These are phyloP conservation scores for California macrophylla DNA, from an alignment of 441 rosid species.

Conservation along the genomic window DNA sequence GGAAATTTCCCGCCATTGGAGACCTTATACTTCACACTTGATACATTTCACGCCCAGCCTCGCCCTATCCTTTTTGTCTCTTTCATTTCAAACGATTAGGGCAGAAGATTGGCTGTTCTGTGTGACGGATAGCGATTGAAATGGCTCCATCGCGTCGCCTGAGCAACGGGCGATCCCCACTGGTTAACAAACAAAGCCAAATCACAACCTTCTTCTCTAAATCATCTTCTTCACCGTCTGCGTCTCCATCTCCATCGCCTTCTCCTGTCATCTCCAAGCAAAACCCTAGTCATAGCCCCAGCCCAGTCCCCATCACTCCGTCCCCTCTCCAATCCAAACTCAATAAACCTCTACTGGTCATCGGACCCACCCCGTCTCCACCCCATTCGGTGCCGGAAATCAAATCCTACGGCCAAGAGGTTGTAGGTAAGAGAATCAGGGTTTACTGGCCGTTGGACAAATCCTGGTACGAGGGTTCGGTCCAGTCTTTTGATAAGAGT, in stretches of 20 bases:
- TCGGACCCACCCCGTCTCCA: conserved; percentile 41
- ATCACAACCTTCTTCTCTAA: conserved; percentile 56
- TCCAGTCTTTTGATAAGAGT: conserved; percentile 33
- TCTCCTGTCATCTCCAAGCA: conserved; percentile 28
- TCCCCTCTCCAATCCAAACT: conserved; percentile 50
- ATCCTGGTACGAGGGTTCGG: conserved; percentile 72
- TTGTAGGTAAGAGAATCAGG: conserved; percentile 51
- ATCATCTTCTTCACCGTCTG: conserved; percentile 28
- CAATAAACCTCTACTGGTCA: conserved; percentile 54
- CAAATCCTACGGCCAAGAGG: conserved; percentile 45
- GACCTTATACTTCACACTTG: background rate
- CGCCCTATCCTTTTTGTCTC: background rate
- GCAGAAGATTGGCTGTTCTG: background rate
- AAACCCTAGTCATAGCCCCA: conserved; percentile 24
- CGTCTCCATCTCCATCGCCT: conserved; percentile 31
- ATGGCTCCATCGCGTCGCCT: conserved; percentile 72
- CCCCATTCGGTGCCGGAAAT: conserved; percentile 25
- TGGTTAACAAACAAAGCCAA: conserved; percentile 76
- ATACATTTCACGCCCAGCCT: background rate
- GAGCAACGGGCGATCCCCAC: conserved; percentile 64
- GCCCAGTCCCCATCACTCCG: conserved; percentile 53
- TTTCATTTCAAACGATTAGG: background rate
- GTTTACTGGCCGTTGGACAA: conserved; percentile 95
- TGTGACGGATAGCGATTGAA: background rate
- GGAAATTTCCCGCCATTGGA: background rate